phyloP scores from a whole-genome alignment of 2,329 filamentous ascomycete genomes.

The Aspergillus novofumigatus region DNA sequence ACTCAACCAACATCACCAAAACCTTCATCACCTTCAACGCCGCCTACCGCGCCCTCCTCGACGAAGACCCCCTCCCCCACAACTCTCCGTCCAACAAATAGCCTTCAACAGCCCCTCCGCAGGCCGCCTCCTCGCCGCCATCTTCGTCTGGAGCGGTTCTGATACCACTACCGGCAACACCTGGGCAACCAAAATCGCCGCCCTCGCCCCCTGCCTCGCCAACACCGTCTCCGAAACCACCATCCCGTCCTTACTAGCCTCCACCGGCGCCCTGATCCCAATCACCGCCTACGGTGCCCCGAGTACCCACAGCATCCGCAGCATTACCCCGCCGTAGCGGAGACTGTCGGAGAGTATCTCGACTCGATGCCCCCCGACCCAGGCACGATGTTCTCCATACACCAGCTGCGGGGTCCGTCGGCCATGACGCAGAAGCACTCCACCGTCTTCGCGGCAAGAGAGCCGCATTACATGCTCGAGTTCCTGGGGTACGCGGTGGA shows the following conservation, averaged over 20 bases:
- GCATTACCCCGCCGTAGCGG: constrained; percentile 6
- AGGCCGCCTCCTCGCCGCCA: no score
- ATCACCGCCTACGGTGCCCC: constrained; percentile 1
- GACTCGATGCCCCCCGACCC: constrained; percentile 4
- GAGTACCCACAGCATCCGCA: constrained; percentile 5
- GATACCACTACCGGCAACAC: no score
- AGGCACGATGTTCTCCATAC: constrained; percentile 12
- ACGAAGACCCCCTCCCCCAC: no score
- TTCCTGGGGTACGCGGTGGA: constrained; percentile 5
- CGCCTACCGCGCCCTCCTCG: no score
- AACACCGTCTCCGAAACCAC: constrained; percentile 13
- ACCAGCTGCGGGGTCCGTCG: constrained; percentile 16
- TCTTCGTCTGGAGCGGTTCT: no score
- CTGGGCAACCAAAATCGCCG: no score
- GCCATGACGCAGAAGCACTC: background rate
- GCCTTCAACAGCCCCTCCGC: no score
- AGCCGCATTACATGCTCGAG: constrained; percentile 21
- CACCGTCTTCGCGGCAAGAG: constrained; percentile 12
- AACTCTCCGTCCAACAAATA: no score
- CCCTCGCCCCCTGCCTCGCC: background rate
- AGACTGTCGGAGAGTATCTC: constrained; percentile 2
- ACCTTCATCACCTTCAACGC: no score
- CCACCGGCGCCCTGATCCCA: constrained; percentile 3
- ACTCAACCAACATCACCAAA: no score
- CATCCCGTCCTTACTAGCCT: constrained; percentile 6